Base-by-base conservation (phyloP, 2,329 filamentous ascomycete species). In the Rutstroemia sp. region DNA sequence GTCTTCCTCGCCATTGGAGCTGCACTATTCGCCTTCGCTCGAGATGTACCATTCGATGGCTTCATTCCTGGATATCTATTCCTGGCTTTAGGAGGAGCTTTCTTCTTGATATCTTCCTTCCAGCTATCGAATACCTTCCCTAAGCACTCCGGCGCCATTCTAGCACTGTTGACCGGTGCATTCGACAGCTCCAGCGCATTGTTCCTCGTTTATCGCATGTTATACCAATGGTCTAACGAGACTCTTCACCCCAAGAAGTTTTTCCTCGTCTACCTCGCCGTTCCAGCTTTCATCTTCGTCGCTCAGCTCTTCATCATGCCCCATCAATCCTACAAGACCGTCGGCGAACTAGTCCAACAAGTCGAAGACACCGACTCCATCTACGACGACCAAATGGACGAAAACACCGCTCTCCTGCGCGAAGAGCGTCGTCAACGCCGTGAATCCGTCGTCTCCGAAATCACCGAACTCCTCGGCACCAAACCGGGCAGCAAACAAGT, bases 71-170 rank as follows among this genome's bases (percentile, higher is more conserved):
- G 87, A 16, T 92, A 92, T 69, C 75, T 92, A 21, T 82, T 89
- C 55, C 77, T 94, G 7, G 87, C 88, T 0, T 76, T 92, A 1
- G 89, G 88, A 19, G 89, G 89, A 0, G 87, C 88, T 2, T 92
- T 91, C 65, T 81, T 89, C 51, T 94, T 90, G 71, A 89, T 94
- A 57, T 85, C 88, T 8, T 88, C 86, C 3, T 92, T 92, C 71
- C 89, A 94, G 68, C 80, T 94, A 41, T 90, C 88, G 41, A 94
- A 94, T 69, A 84, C 89, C 2, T 92, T 95, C 67, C 89, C 89
- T 1, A 79, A 79, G 50, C 80, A 86, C 66, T 88, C 88, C 1
- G 89, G 89, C 1, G 74, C 89, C n/a, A 89, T 95, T 60, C 75
- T 95, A 8, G 88, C 89, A 2, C 76, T 90, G 37, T 73, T 95